These are phyloP conservation scores for Capronia americana DNA, from an alignment of 2,329 filamentous ascomycete species.

Conservation along the genomic window DNA sequence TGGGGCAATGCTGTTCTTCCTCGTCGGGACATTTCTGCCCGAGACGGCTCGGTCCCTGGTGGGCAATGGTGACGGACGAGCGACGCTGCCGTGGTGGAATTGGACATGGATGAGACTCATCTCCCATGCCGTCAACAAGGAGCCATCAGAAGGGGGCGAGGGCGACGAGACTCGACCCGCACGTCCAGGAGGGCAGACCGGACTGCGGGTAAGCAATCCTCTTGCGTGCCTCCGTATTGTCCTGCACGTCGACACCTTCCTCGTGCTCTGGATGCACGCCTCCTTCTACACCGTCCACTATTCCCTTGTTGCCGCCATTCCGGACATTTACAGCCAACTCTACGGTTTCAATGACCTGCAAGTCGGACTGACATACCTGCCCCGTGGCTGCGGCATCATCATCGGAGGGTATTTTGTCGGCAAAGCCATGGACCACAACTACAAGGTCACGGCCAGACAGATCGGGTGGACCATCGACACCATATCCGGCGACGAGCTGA, in stretches of 20 bases:
- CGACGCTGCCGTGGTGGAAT: constrained; percentile 4
- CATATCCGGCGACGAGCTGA: constrained; percentile 36
- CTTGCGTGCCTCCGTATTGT: constrained; percentile 25
- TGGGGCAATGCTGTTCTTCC: constrained; percentile 23
- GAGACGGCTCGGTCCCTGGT: constrained; percentile 28
- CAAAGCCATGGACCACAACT: constrained; percentile 49
- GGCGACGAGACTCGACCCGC: background rate
- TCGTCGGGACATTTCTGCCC: constrained; percentile 22
- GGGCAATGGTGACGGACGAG: constrained; percentile 14
- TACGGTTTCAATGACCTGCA: constrained; percentile 57
- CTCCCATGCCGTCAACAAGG: background rate
- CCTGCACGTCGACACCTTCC: constrained; percentile 24
- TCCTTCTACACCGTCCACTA: constrained; percentile 49
- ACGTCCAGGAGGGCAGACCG: background rate
- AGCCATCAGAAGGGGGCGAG: background rate
- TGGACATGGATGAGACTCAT: constrained; percentile 11
- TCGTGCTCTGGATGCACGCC: constrained; percentile 28
- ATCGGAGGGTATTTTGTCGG: constrained; percentile 37
- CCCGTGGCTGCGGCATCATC: constrained; percentile 38
- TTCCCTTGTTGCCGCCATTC: constrained; percentile 50
- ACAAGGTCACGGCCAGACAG: constrained; percentile 45
- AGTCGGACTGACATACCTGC: constrained; percentile 47
- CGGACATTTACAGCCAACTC: constrained; percentile 52
- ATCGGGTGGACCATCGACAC: constrained; percentile 43
- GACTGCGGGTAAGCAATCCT: constrained; percentile 19